A percentile compares a stretch with the other conserved stretches of the same genome.
Evolutionary conservation across 2,329 filamentous ascomycete species (phyloP).

Genomic region (Fusarium torreyae): DNA sequence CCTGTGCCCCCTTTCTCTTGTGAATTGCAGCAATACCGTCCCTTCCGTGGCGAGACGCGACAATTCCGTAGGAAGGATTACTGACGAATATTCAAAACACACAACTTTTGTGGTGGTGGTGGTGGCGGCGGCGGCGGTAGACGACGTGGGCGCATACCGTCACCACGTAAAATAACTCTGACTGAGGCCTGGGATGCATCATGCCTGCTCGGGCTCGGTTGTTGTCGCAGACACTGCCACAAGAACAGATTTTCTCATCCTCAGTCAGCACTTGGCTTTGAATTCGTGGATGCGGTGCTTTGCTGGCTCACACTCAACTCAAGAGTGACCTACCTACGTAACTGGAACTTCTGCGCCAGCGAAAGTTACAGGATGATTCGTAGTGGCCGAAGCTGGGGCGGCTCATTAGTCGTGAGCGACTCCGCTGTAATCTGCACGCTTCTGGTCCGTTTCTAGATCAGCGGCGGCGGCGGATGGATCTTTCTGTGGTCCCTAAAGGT

Average conservation of each 20-base stretch:
- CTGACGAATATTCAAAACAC: conserved; percentile 12
- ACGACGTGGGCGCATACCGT: conserved; percentile 12
- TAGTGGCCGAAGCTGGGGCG: conserved; percentile 49
- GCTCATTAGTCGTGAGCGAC: conserved; percentile 48
- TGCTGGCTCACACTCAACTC: conserved; percentile 20
- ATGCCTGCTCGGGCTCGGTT: background rate
- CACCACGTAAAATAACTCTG: conserved; percentile 5
- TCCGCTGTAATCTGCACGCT: conserved; percentile 48
- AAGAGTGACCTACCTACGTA: conserved; percentile 7
- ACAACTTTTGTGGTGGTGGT: conserved; percentile 28
- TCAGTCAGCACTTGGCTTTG: conserved; percentile 15
- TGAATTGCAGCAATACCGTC: conserved; percentile 13
- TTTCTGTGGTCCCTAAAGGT: conserved; percentile 33
- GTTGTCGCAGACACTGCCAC: conserved; percentile 35
- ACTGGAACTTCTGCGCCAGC: conserved; percentile 27
- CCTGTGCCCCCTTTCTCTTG: conserved; percentile 2
- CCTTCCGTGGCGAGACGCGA: conserved; percentile 30
- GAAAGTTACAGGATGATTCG: conserved; percentile 44
- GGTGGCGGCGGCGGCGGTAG: conserved; percentile 15
- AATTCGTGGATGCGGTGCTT: conserved; percentile 8
- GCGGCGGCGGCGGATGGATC: conserved; percentile 48
- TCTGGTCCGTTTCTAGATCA: conserved; percentile 54
- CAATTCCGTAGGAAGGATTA: conserved; percentile 12
- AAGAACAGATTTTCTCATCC: conserved; percentile 24
- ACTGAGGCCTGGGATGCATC: conserved; percentile 21